Evolutionary conservation across 139 green algal species (phyloP), one percentile per base, ranked within the genome.

Genomic region (Nannochloris sp.): DNA sequence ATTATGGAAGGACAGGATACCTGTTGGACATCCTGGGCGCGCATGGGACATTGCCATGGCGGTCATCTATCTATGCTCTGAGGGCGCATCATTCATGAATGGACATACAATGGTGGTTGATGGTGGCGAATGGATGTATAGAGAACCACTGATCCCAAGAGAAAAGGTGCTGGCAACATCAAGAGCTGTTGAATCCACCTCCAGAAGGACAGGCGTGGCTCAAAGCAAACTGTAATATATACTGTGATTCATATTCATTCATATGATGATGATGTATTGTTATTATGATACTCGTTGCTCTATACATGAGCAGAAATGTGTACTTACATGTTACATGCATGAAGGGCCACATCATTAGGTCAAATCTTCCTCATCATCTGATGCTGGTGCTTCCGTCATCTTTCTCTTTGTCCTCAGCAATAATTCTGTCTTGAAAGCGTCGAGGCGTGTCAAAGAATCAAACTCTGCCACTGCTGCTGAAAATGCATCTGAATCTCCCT

Each of bases 21-120:
- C 90, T 0, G 58, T 97, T 43, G 78, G 79, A 4, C 62, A 73
- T 44, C 85, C 96, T 75, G 91, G 87, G 12, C 61, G 71, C 31
- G 83, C 83, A 25, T 86, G 77, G 74, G 91, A 97, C 78, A 97
- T 97, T 14, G 91, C 82, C 14, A 83, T 92, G 75, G 83, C 83
- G 2, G 81, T 70, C 31, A 58, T 95, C 2, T 97, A 86, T 75
- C 77, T 97, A 31, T 61, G 75, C 10, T 86, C 80, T 5, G 4
- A n/a, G 1, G 79, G 80, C 2, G 86, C 72, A 7, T 16, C 40
- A 24, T 88, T 71, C 48, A 57, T 89, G 1, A 75, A 64, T 56
- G 86, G 86, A 3, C 76, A 88, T 72, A 87, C 79, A 4, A 48
- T 94, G 59, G 88, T 95, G 29, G 88, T 95, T 57, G 88, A 95